phyloP scores from a whole-genome alignment of 148 eudicot genomes.

The Limonium bicolor region DNA sequence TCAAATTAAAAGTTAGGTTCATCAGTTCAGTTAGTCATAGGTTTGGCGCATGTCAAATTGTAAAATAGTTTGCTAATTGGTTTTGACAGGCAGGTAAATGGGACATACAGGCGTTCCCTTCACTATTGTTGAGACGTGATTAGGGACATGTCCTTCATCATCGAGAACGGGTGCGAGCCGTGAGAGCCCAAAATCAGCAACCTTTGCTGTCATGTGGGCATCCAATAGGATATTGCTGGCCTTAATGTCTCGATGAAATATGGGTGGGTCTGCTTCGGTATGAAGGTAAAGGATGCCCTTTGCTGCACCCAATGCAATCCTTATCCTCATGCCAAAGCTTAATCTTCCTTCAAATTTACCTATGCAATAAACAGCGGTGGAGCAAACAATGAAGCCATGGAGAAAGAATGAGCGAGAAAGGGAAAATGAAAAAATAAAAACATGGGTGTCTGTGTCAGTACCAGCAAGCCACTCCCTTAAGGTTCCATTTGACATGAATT shows the following conservation, averaged over 20 bases:
- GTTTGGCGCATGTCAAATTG: no score
- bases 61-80: not conserved
- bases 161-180: constrained; percentile 71
- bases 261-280: constrained; percentile 86
- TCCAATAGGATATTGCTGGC: constrained; percentile 83
- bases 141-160: constrained; percentile 34
- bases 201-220: constrained; percentile 53
- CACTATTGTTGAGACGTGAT: constrained; percentile 67
- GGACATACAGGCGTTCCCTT: constrained; percentile 84
- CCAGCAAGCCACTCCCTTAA: constrained; percentile 75
- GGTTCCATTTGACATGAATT: constrained; percentile 79
- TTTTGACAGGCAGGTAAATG: not conserved
- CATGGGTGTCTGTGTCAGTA: constrained; percentile 6
- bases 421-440: not conserved
- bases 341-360: constrained; percentile 36
- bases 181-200: constrained; percentile 89
- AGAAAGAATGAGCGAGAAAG: not conserved
- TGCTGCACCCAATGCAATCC: constrained; percentile 64
- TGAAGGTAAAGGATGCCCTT: constrained; percentile 82
- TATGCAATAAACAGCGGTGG: constrained; percentile 8
- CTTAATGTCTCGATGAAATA: constrained; percentile 85
- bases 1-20: not conserved
- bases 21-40: no score
- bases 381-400: not conserved
- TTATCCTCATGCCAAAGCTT: constrained; percentile 51